These are phyloP conservation scores for Xylaria sp. DNA, from an alignment of 2,329 filamentous ascomycete genomes.

Conservation along the genomic window DNA sequence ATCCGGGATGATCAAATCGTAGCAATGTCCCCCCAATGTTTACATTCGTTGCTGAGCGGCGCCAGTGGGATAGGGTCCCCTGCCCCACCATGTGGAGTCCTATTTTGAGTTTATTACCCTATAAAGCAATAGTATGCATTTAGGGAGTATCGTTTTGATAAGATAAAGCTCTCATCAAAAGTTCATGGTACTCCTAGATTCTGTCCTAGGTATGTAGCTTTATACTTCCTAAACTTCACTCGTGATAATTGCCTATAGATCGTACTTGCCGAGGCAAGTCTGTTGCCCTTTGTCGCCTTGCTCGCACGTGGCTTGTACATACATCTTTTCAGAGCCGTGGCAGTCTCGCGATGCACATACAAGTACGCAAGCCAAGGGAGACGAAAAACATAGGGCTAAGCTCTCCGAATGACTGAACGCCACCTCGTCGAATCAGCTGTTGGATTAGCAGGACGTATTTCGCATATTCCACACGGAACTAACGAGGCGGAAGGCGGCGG, in stretches of 20 bases:
- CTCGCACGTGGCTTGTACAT: background rate
- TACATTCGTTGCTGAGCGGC: conserved; percentile 38
- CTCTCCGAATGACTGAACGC: conserved; percentile 43
- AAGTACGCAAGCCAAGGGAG: conserved; percentile 29
- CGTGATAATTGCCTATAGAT: background rate
- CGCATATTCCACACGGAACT: conserved; percentile 34
- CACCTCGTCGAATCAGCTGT: conserved; percentile 39
- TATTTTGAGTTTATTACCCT: background rate
- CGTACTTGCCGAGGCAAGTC: background rate
- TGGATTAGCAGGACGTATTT: conserved; percentile 42
- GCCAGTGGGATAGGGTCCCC: background rate
- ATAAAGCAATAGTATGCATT: conserved; percentile 19
- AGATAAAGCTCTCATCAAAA: conserved; percentile 6
- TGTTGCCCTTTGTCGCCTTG: background rate
- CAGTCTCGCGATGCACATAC: conserved; percentile 38
- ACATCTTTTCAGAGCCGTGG: conserved; percentile 13
- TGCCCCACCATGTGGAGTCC: background rate
- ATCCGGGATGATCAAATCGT: background rate
- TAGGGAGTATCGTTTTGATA: conserved; percentile 3
- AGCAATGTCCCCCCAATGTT: conserved; percentile 27
- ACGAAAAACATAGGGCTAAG: conserved; percentile 34
- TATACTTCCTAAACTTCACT: background rate
- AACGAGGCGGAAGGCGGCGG: conserved; percentile 38
- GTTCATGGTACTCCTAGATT: background rate
- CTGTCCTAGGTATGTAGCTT: too few relatives aligned